Evolutionary conservation across 805 yeast species (phyloP).

Genomic region (Kregervanrija fluxuum): DNA sequence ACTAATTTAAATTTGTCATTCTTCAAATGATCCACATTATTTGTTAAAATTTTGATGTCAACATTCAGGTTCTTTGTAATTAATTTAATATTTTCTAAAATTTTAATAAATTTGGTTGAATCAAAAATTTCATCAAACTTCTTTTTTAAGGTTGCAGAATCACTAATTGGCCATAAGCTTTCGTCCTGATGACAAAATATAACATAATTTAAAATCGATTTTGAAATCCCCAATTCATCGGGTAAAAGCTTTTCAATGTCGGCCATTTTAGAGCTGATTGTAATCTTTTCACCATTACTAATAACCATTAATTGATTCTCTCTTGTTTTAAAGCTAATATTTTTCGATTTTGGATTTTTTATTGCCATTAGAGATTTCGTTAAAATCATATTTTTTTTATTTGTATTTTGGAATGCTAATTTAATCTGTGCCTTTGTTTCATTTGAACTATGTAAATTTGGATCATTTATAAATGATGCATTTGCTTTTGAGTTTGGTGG

Average conservation of each 20-base stretch:
- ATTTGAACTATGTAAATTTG: conserved; percentile 66
- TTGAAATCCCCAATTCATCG: conserved; percentile 76
- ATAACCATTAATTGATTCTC: conserved; percentile 81
- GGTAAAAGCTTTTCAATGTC: conserved; percentile 84
- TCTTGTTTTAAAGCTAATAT: conserved; percentile 72
- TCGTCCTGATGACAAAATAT: conserved; percentile 98
- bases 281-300: conserved; percentile 58
- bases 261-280: conserved; percentile 72
- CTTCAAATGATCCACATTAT: conserved; percentile 69
- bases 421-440: conserved; percentile 87
- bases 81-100: conserved; percentile 68
- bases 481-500: conserved; percentile 97
- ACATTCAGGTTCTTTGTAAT: conserved; percentile 70
- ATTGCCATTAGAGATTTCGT: conserved; percentile 78
- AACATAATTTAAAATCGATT: conserved; percentile 83
- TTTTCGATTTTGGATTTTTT: conserved; percentile 43
- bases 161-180: conserved; percentile 91
- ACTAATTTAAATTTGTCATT: conserved; percentile 69
- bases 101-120: conserved; percentile 88
- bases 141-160: conserved; percentile 82
- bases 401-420: conserved; percentile 70
- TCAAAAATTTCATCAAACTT: conserved; percentile 95
- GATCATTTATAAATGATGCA: conserved; percentile 85
- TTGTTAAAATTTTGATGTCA: conserved; percentile 70
- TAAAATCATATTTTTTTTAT: conserved; percentile 72